Percentiles rank a stretch among this genome's conserved stretches.
phyloP scores from a whole-genome alignment of 1,284 basidiomycete species.

The Golubevia sp. region DNA sequence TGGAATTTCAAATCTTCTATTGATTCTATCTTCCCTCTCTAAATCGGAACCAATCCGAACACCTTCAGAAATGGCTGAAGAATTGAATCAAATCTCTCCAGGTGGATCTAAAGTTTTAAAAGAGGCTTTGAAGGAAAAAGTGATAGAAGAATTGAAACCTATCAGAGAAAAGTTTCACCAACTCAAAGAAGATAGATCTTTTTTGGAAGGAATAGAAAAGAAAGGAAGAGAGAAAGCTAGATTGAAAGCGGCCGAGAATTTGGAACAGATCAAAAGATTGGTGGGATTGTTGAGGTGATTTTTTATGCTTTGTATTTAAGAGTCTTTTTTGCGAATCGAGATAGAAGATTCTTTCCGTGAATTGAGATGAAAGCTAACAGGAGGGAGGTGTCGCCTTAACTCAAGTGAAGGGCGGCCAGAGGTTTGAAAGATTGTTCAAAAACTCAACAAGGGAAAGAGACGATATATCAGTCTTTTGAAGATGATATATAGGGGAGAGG shows the following conservation, averaged over 20 bases:
- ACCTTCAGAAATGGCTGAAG: slow-evolving; percentile 16
- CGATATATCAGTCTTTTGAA: too few species aligned
- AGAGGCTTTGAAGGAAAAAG: slow-evolving; percentile 24
- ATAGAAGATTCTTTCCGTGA: too few species aligned
- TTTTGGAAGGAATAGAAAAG: slow-evolving; percentile 31
- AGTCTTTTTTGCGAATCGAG: too few species aligned
- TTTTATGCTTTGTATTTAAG: too few species aligned
- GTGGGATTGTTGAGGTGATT: slow-evolving; percentile 31
- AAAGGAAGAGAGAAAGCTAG: slow-evolving; percentile 37
- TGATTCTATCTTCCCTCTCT: slow-evolving; percentile 31
- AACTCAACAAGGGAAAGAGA: too few species aligned
- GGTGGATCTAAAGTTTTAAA: slow-evolving; percentile 36
- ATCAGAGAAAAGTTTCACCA: slow-evolving; percentile 32
- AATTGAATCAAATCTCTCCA: background rate
- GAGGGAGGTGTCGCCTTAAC: too few species aligned
- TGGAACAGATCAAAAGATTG: slow-evolving; percentile 30
- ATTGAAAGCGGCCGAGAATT: slow-evolving; percentile 25
- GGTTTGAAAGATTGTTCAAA: too few species aligned
- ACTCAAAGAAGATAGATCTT: slow-evolving; percentile 28
- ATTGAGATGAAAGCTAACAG: too few species aligned
- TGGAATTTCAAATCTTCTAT: slow-evolving; percentile 49
- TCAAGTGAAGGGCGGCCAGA: too few species aligned
- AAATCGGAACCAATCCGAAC: background rate
- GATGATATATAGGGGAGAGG: too few species aligned
- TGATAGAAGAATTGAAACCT: slow-evolving; percentile 46